A percentile compares a stretch with the other conserved stretches of the same genome.
Evolutionary conservation across 176 grass and related monocot genomes (phyloP).

Genomic region (Bothriochloa decipiens): DNA sequence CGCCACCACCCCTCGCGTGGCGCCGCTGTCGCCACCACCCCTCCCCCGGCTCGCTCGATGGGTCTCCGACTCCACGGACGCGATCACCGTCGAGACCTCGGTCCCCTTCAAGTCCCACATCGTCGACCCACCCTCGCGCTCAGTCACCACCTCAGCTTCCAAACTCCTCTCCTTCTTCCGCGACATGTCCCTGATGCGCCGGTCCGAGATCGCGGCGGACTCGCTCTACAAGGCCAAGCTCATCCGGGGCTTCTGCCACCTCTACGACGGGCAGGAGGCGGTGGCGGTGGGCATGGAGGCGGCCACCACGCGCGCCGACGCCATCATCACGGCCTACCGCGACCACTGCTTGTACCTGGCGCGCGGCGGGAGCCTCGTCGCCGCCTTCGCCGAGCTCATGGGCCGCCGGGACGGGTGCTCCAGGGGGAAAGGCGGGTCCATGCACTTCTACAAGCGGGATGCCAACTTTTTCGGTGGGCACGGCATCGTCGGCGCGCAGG

Average conservation of each 20-base stretch:
- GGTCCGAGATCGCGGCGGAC: constrained; percentile 86
- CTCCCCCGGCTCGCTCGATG: neutral
- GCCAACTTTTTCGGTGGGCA: constrained; percentile 80
- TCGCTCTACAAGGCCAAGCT: constrained; percentile 99
- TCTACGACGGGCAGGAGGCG: constrained; percentile 94
- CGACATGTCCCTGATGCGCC: constrained; percentile 78
- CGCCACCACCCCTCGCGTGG: neutral
- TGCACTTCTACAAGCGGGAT: constrained; percentile 94
- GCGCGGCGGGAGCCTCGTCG: constrained; percentile 58
- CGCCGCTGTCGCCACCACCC: neutral
- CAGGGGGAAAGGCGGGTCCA: constrained; percentile 81
- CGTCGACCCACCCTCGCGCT: constrained; percentile 57
- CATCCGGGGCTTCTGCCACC: constrained; percentile 95
- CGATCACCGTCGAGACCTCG: constrained; percentile 70
- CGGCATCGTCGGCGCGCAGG: constrained; percentile 89
- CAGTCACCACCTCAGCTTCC: constrained; percentile 22
- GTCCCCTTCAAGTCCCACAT: constrained; percentile 62
- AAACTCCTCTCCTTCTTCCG: constrained; percentile 68
- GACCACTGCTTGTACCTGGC: constrained; percentile 87
- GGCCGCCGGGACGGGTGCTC: constrained; percentile 71
- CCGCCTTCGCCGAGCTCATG: constrained; percentile 90
- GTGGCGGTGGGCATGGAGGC: constrained; percentile 85
- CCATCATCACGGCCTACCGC: constrained; percentile 90
- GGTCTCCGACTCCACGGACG: constrained; percentile 34
- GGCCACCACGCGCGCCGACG: constrained; percentile 59